Base-by-base conservation (phyloP, 2,329 filamentous ascomycete species). In the Biscogniauxia marginata region DNA sequence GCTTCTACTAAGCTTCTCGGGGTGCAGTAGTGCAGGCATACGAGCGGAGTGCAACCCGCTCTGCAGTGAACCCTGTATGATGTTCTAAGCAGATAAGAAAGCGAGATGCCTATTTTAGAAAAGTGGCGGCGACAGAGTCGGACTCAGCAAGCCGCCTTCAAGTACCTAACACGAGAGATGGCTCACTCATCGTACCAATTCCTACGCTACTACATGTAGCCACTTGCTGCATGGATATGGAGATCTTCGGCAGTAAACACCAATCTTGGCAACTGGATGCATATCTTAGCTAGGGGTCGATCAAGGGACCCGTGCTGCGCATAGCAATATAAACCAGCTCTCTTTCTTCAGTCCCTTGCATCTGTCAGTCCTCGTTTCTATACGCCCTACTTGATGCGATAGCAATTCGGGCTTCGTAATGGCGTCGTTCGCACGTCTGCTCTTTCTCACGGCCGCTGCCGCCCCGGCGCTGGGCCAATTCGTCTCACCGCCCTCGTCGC, bases 41-140 rank as follows among this genome's bases (percentile, higher is more conserved):
- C 44, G 34, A 23, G 39, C 59, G 55, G 56, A 52, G 49, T 48
- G 53, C 21, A 13, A 22, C 49, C 13, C n/a, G n/a, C n/a, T n/a
- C n/a, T n/a, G n/a, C n/a, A n/a, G n/a, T n/a, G n/a, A n/a, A n/a
- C n/a, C n/a, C n/a, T n/a, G n/a, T n/a, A n/a, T n/a, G n/a, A n/a
- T n/a, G n/a, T n/a, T n/a, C n/a, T n/a, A 23, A n/a, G 52, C 25
- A 63, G 63, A 66, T 65, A 64, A 63, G 57, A 56, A 54, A 57
- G 44, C 54, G 52, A 54, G 34, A 64, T 66, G 59, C 65, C 64
- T 66, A 65, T 67, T 67, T 54, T 44, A 67, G 65, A 54, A 63
- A 62, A 56, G 50, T 44, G 39, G 54, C 45, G 48, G 25, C 5
- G 34, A 34, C 56, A 49, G n/a, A n/a, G n/a, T n/a, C n/a, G n/a